phyloP scores from a whole-genome alignment of 352 stramenopile species.

The Phytophthora multivora region DNA sequence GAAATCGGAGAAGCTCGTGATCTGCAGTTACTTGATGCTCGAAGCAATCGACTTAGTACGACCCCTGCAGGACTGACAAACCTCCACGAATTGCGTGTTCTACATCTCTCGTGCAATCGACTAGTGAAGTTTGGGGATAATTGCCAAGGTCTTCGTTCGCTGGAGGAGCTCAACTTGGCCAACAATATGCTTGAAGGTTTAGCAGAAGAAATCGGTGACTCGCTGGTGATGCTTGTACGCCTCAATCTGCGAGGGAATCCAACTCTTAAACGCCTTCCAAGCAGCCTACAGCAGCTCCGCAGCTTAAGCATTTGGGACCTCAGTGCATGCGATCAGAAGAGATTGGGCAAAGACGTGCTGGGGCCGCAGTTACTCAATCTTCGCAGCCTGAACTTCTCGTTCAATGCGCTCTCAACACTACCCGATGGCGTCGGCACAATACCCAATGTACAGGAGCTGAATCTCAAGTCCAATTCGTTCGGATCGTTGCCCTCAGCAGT shows the following conservation, averaged over 20 bases:
- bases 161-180: constrained; percentile 62
- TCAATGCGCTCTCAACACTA: constrained; percentile 48
- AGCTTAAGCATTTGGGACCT: constrained; percentile 48
- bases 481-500: constrained; percentile 34
- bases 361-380: constrained; percentile 36
- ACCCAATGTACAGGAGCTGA: constrained; percentile 45
- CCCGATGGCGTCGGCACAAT: constrained; percentile 48
- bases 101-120: constrained; percentile 54
- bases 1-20: constrained; percentile 63
- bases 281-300: constrained; percentile 45
- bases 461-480: constrained; percentile 46
- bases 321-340: constrained; percentile 51
- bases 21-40: constrained; percentile 49
- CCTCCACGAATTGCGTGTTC: constrained; percentile 45
- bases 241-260: constrained; percentile 49
- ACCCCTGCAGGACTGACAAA: constrained; percentile 35
- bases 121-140: constrained; percentile 52
- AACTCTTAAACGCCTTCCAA: constrained; percentile 44
- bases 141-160: constrained; percentile 38
- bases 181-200: constrained; percentile 51
- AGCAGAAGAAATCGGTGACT: constrained; percentile 41
- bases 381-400: constrained; percentile 45
- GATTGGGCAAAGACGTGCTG: constrained; percentile 57
- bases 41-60: constrained; percentile 51
- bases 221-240: constrained; percentile 39